Evolutionary conservation across 106 monocot species (phyloP), one percentile per base, ranked within the genome.

Genomic region (Alisma plantagoaquatica): DNA sequence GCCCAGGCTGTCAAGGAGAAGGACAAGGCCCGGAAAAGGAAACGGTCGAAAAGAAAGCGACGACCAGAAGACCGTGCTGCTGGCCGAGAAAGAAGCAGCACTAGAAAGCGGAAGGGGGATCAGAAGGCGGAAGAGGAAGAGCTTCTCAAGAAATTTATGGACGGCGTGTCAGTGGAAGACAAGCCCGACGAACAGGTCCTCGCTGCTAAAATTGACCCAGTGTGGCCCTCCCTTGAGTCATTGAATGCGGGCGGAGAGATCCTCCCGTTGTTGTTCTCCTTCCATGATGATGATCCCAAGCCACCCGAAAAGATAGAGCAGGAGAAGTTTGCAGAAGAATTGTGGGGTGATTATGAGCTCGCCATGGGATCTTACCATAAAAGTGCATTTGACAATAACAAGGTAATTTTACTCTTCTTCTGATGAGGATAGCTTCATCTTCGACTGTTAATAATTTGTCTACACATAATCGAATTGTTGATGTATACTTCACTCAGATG

Each of bases 321-420:
- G 46, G 58, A 67, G 33, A 67, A 35, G 43, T 23, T 12, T 27
- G 29, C 59, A 10, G 67, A 67, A 51, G 58, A 58, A 19, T 47
- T 67, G 10, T 67, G 67, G 67, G 27, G 27, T 29, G 67, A 67
- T 29, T 67, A 35, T 58, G 67, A 67, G 46, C 49, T 66, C 29
- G 31, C 23, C 25, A 10, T 46, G 29, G 16, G 41, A 41, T 38
- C 56, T 18, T 26, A 25, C 33, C 56, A 56, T 17, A 56, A 48
- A 14, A 56, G 56, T 5, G 28, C 41, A 31, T 66, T 33, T 26
- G 35, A 56, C 25, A 43, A 14, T 43, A 43, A 43, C 41, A 23
- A 41, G 57, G 57, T 57, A 43, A 29, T 12, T 12, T 26, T 53
- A 10, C 9, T 53, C 31, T 30, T 10, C 7, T 16, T 53, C 4